Conservation (phyloP, 2,329 filamentous ascomycete species). For the Dactylonectria macrodidyma region DNA sequence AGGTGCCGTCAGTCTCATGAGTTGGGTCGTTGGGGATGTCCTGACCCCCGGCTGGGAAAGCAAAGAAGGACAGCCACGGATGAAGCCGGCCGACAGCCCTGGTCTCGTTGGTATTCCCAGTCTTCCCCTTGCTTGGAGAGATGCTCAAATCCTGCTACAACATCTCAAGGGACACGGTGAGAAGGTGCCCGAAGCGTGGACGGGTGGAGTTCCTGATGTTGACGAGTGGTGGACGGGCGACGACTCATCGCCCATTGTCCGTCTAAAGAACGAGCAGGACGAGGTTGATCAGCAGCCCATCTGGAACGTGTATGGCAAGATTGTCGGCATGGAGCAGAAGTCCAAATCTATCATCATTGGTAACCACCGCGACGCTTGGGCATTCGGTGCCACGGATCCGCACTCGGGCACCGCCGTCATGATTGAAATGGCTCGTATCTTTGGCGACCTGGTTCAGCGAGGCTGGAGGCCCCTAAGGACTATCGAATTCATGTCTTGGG, state of each 20-base stretch:
- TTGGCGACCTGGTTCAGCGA: slow-evolving; percentile 81
- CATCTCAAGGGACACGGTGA: slow-evolving; percentile 82
- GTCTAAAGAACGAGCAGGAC: slow-evolving; percentile 89
- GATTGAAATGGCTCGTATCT: slow-evolving; percentile 88
- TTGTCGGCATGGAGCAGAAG: slow-evolving; percentile 86
- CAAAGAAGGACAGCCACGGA: slow-evolving; percentile 74
- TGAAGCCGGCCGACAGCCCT: slow-evolving; percentile 78
- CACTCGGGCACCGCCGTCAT: slow-evolving; percentile 92
- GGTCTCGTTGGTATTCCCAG: slow-evolving; percentile 89
- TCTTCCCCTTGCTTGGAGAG: slow-evolving; percentile 89
- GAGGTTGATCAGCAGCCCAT: slow-evolving; percentile 87
- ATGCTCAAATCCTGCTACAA: slow-evolving; percentile 85
- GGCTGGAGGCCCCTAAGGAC: slow-evolving; percentile 95
- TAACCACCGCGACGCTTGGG: slow-evolving; percentile 94
- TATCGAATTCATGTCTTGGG: slow-evolving; percentile 98
- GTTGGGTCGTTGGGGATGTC: slow-evolving; percentile 90
- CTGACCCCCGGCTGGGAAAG: slow-evolving; percentile 90
- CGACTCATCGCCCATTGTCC: slow-evolving; percentile 80
- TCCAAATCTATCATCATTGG: slow-evolving; percentile 91
- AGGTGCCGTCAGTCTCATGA: slow-evolving; percentile 84
- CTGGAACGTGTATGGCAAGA: slow-evolving; percentile 91
- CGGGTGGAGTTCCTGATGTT: slow-evolving; percentile 82
- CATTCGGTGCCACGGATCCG: slow-evolving; percentile 88
- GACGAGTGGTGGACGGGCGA: slow-evolving; percentile 88
- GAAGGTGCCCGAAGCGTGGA: slow-evolving; percentile 79